These are phyloP conservation scores for Dimocarpus longan DNA, from an alignment of 345 rosid species.

Conservation along the genomic window DNA sequence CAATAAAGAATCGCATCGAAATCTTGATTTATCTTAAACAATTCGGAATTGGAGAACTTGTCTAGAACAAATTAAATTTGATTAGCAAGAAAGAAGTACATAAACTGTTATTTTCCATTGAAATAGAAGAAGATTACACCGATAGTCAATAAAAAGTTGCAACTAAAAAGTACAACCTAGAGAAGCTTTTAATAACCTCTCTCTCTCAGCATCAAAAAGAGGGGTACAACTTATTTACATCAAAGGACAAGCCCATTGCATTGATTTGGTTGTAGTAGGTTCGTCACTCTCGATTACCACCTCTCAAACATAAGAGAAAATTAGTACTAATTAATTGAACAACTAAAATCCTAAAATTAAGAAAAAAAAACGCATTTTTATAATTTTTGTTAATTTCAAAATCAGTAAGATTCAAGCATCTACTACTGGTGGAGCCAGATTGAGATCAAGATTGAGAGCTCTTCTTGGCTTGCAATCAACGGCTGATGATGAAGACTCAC, in stretches of 20 bases:
- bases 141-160: not conserved
- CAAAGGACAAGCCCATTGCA: not conserved
- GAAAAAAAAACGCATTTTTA: not conserved
- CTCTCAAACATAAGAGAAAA: not conserved
- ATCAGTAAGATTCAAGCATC: slow-evolving; percentile 46
- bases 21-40: too few species aligned
- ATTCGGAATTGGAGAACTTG: not conserved
- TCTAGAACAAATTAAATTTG: not conserved
- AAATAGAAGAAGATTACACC: not conserved
- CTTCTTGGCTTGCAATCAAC: slow-evolving; percentile 41
- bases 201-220: not conserved
- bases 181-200: not conserved
- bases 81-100: not conserved
- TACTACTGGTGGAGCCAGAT: slow-evolving; percentile 62
- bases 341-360: not conserved
- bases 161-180: slow-evolving; percentile 8
- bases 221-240: slow-evolving; percentile 12
- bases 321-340: slow-evolving; percentile 11
- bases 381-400: not conserved
- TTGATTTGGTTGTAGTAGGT: not conserved
- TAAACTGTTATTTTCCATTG: not conserved
- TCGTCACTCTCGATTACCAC: not conserved
- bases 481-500: slow-evolving; percentile 48
- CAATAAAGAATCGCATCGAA: not conserved
- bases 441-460: slow-evolving; percentile 58